Conservation (phyloP, 2,329 filamentous ascomycete species). For the Dissoconium aciculare region DNA sequence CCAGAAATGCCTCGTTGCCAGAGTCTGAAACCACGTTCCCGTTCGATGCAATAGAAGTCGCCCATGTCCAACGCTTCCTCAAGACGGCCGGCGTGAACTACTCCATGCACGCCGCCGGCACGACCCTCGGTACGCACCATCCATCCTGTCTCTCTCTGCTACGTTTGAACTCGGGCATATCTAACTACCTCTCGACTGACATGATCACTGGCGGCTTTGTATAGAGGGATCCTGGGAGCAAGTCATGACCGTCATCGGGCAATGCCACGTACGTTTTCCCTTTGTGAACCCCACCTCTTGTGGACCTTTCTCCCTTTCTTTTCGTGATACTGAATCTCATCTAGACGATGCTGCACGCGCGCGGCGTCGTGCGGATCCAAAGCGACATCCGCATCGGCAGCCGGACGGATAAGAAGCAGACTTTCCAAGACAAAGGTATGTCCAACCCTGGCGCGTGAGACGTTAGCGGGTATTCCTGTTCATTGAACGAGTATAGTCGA, state of each 20-base stretch:
- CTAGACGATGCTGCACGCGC: constrained; percentile 48
- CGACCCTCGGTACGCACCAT: constrained; percentile 60
- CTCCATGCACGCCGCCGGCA: constrained; percentile 85
- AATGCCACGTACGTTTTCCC: constrained; percentile 49
- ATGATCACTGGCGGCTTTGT: background rate
- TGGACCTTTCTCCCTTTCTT: background rate
- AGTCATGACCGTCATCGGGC: constrained; percentile 72
- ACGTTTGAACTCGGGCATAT: background rate
- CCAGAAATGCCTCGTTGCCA: too few species aligned
- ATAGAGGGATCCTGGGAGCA: constrained; percentile 82
- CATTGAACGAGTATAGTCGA: too few species aligned
- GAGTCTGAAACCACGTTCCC: too few species aligned
- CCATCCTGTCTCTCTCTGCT: background rate
- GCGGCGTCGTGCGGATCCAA: constrained; percentile 71
- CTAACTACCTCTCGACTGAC: background rate
- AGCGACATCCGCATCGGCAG: constrained; percentile 76
- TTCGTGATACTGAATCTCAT: background rate
- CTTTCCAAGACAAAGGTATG: constrained; percentile 52
- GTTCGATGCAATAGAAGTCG: too few species aligned
- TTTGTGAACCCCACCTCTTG: too few species aligned
- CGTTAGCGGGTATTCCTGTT: too few species aligned
- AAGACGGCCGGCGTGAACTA: constrained; percentile 67
- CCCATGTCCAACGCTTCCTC: constrained; percentile 73
- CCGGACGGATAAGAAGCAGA: constrained; percentile 74
- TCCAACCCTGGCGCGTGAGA: too few species aligned